phyloP scores from a whole-genome alignment of 208 protist species.

The Trypanosoma caninum region DNA sequence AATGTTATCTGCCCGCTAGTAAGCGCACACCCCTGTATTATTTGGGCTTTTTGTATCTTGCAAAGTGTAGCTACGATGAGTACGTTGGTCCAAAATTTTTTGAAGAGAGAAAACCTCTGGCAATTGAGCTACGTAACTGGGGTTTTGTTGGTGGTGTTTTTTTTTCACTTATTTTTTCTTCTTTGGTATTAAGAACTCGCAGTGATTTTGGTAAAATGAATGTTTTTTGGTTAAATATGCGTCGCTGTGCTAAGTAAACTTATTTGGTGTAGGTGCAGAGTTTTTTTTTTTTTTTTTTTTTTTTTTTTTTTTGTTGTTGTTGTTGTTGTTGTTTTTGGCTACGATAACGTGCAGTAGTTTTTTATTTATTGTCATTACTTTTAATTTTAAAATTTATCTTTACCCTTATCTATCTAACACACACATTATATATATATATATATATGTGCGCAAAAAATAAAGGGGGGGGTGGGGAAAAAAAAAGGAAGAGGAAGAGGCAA shows the following conservation, averaged over 20 bases:
- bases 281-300: conserved; percentile 3
- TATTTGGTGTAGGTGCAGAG: conserved; percentile 6
- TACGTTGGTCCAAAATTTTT: conserved; percentile 65
- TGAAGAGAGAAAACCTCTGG: conserved; percentile 35
- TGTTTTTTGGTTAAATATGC: conserved; percentile 48
- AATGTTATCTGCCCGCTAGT: conserved; percentile 53
- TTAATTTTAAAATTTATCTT: neutral
- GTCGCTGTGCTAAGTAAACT: too few relatives aligned
- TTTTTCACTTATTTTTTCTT: conserved; percentile 72
- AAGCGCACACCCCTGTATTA: conserved; percentile 47
- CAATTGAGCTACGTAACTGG: conserved; percentile 79
- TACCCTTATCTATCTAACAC: neutral
- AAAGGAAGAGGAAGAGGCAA: too few relatives aligned
- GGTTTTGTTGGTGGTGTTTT: conserved; percentile 81
- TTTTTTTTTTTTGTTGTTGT: neutral
- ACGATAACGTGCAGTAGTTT: neutral
- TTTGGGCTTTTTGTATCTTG: conserved; percentile 54
- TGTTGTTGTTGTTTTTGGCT: conserved; percentile 10
- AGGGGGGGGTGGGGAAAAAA: too few relatives aligned
- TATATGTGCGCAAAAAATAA: too few relatives aligned
- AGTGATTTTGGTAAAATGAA: conserved; percentile 37
- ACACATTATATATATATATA: neutral
- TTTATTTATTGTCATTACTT: neutral
- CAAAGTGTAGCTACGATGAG: conserved; percentile 78
- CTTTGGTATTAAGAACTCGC: conserved; percentile 57